Evolutionary conservation across 441 rosid genomes (phyloP).

Genomic region (Pelargonium cotyledonis): DNA sequence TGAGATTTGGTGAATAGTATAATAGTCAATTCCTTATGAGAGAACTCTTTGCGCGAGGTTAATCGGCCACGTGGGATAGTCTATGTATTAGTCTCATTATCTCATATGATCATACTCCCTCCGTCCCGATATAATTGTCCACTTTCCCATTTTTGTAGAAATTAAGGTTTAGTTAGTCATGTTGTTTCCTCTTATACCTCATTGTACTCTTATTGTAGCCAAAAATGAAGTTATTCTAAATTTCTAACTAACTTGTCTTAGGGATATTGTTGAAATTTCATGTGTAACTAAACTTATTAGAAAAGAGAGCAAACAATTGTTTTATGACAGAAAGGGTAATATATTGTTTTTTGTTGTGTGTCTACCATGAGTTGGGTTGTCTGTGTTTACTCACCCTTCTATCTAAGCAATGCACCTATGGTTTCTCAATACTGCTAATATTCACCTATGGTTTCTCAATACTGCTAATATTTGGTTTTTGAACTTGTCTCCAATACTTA

Average conservation of each 20-base stretch:
- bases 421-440: not conserved
- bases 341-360: not conserved
- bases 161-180: too few species aligned
- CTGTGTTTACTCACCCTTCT: not conserved
- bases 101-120: too few species aligned
- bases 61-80: not conserved
- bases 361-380: not conserved
- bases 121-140: not conserved
- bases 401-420: not conserved
- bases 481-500: not conserved
- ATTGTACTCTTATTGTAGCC: too few species aligned
- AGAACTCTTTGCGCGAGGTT: not conserved
- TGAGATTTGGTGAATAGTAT: not conserved
- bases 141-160: not conserved
- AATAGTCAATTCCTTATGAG: not conserved
- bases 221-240: too few species aligned
- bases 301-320: too few species aligned
- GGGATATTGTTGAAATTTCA: too few species aligned
- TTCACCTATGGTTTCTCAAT: not conserved
- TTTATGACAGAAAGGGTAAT: too few species aligned
- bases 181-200: too few species aligned
- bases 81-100: not conserved
- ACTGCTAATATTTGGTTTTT: not conserved
- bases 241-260: too few species aligned
- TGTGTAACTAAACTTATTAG: not conserved